phyloP scores from a whole-genome alignment of 1,139 yeast species.

The Scheffersomyces cryptocercus region DNA sequence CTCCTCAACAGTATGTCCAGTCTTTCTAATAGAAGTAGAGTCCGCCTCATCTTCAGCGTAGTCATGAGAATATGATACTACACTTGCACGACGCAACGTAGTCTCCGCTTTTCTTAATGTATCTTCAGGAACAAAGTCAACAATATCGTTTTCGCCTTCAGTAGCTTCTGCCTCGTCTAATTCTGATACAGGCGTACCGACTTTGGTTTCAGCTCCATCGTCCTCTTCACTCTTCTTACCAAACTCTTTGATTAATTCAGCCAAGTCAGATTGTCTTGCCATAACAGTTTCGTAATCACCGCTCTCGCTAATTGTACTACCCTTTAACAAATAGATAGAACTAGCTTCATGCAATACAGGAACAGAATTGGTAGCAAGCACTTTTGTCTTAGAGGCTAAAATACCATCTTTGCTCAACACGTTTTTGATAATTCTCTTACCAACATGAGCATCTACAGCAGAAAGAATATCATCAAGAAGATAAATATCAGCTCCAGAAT shows the following conservation, averaged over 20 bases:
- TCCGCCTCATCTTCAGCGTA: slow-evolving; percentile 20
- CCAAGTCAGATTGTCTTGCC: slow-evolving; percentile 14
- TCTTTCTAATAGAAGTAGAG: slow-evolving; percentile 13
- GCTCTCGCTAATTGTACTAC: slow-evolving; percentile 24
- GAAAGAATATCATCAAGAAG: slow-evolving; percentile 39
- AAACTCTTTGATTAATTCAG: slow-evolving; percentile 65
- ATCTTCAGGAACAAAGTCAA: slow-evolving; percentile 12
- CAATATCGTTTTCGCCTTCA: slow-evolving; percentile 9
- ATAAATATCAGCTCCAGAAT: slow-evolving; percentile 40
- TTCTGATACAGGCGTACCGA: not conserved
- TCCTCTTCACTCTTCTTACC: slow-evolving; percentile 51
- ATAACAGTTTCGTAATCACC: slow-evolving; percentile 28
- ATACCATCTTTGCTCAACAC: slow-evolving; percentile 24
- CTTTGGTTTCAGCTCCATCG: slow-evolving; percentile 1
- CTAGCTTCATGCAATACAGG: slow-evolving; percentile 31
- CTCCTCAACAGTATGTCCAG: slow-evolving; percentile 23
- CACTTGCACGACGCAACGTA: slow-evolving; percentile 18
- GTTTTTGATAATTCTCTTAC: slow-evolving; percentile 22
- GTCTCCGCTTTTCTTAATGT: slow-evolving; percentile 4
- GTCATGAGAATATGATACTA: slow-evolving; percentile 21
- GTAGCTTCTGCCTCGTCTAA: not conserved
- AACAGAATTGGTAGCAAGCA: slow-evolving; percentile 32
- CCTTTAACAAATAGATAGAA: slow-evolving; percentile 31
- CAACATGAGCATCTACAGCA: slow-evolving; percentile 43
- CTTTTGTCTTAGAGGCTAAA: slow-evolving; percentile 25